These are phyloP conservation scores for Friedmanniomyces endolithicus DNA, from an alignment of 495 filamentous ascomycete species.

Conservation along the genomic window DNA sequence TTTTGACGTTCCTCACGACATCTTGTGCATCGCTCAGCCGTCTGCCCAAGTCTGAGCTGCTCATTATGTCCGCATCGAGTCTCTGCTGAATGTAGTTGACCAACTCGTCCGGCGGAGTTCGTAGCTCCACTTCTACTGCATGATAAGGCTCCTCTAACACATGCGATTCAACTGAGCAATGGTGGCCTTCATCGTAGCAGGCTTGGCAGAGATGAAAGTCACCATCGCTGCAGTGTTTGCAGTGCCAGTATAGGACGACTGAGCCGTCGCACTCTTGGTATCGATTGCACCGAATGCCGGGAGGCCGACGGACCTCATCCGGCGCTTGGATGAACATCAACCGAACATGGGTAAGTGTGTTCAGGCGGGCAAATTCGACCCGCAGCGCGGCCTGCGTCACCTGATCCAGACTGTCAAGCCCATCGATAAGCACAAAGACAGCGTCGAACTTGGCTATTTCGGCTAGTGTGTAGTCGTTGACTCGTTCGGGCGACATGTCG, in stretches of 20 bases:
- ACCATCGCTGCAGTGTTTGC: neutral
- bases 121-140: neutral
- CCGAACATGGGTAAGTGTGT: neutral
- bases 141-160: neutral
- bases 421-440: neutral
- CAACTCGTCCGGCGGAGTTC: neutral
- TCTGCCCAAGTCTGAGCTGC: neutral
- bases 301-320: neutral
- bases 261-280: neutral
- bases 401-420: neutral
- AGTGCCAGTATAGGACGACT: slow-evolving; percentile 5
- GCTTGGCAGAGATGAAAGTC: slow-evolving; percentile 3
- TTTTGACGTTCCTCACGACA: neutral
- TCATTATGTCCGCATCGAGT: neutral
- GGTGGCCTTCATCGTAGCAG: neutral
- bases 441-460: neutral
- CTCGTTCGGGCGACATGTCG: neutral
- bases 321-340: neutral
- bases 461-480: neutral
- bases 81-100: neutral
- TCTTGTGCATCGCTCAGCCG: neutral
- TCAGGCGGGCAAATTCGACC: neutral
- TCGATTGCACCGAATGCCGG: neutral
- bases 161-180: neutral
- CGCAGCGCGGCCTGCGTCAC: neutral